Evolutionary conservation across 108 stramenopile species (phyloP).

Genomic region (Nitzschia inconspicua): DNA sequence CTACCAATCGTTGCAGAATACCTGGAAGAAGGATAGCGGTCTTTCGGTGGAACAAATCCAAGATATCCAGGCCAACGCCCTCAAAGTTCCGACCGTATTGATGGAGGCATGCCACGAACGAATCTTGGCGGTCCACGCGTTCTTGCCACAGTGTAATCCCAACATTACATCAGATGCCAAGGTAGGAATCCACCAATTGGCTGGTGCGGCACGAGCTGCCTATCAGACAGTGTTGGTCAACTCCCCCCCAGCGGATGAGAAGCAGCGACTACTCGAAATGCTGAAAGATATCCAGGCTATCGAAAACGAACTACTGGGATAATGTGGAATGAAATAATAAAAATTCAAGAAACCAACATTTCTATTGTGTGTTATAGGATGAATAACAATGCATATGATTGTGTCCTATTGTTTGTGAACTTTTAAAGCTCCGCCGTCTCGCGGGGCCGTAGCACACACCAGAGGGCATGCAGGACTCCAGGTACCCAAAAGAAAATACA

Average conservation of each 20-base stretch:
- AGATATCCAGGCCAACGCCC: constrained; percentile 54
- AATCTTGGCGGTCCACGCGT: constrained; percentile 51
- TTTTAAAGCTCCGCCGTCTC: too few species aligned
- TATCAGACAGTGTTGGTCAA: constrained; percentile 80
- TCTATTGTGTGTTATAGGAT: too few species aligned
- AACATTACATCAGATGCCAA: constrained; percentile 79
- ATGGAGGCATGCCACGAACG: constrained; percentile 57
- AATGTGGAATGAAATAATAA: too few species aligned
- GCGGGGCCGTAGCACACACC: constrained; percentile 9
- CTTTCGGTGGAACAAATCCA: constrained; percentile 52
- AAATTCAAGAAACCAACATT: too few species aligned
- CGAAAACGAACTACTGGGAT: constrained; percentile 55
- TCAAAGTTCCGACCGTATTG: constrained; percentile 53
- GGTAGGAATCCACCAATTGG: constrained; percentile 76
- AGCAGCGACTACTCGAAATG: constrained; percentile 39
- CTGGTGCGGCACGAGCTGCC: constrained; percentile 74
- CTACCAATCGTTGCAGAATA: constrained; percentile 66
- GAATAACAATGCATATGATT: too few species aligned
- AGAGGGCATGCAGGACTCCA: constrained; percentile 9
- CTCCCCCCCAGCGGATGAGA: constrained; percentile 57
- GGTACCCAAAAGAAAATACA: constrained; percentile 18
- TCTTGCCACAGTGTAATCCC: constrained; percentile 73
- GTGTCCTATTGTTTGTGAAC: too few species aligned
- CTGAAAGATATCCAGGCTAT: constrained; percentile 55
- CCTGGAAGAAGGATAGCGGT: constrained; percentile 61